phyloP scores from a whole-genome alignment of 805 yeast species.

The Suhomyces sp. region DNA sequence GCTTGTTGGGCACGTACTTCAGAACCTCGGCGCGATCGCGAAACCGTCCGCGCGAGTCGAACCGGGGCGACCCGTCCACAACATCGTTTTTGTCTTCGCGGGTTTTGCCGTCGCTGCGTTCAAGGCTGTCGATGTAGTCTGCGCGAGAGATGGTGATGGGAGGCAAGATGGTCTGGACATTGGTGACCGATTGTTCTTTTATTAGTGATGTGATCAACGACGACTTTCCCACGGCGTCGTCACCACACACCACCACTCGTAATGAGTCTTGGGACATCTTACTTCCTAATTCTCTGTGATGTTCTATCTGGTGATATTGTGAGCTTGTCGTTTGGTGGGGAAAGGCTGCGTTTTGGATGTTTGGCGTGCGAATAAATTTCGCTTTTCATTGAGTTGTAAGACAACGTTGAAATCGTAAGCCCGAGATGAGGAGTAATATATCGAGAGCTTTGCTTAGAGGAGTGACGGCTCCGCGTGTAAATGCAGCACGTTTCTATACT shows the following conservation, averaged over 20 bases:
- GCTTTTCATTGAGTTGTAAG: neutral
- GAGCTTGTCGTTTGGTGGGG: neutral
- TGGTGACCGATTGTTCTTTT: slow-evolving; percentile 65
- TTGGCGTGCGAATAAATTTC: neutral
- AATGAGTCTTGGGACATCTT: slow-evolving; percentile 22
- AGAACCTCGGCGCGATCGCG: slow-evolving; percentile 14
- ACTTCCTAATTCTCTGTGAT: slow-evolving; percentile 16
- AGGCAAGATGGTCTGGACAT: slow-evolving; percentile 75
- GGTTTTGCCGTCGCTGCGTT: slow-evolving; percentile 6
- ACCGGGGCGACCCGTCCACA: neutral
- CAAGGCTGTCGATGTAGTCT: slow-evolving; percentile 48
- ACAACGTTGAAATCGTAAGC: too few relatives aligned
- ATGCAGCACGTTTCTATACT: slow-evolving; percentile 8
- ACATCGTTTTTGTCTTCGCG: neutral
- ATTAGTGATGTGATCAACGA: slow-evolving; percentile 75
- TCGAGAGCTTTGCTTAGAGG: neutral
- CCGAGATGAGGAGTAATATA: neutral
- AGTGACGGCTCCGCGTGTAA: neutral
- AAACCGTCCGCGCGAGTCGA: neutral
- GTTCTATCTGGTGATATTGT: neutral
- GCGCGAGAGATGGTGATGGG: slow-evolving; percentile 76
- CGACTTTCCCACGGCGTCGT: slow-evolving; percentile 85
- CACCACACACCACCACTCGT: slow-evolving; percentile 90
- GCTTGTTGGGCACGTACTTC: slow-evolving; percentile 42
- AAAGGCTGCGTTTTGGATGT: neutral